Percentiles rank a stretch among this genome's conserved stretches.
These are phyloP conservation scores for Cinnamomum micranthum DNA, from an alignment of 164 flowering plant genomes.

Conservation along the genomic window DNA sequence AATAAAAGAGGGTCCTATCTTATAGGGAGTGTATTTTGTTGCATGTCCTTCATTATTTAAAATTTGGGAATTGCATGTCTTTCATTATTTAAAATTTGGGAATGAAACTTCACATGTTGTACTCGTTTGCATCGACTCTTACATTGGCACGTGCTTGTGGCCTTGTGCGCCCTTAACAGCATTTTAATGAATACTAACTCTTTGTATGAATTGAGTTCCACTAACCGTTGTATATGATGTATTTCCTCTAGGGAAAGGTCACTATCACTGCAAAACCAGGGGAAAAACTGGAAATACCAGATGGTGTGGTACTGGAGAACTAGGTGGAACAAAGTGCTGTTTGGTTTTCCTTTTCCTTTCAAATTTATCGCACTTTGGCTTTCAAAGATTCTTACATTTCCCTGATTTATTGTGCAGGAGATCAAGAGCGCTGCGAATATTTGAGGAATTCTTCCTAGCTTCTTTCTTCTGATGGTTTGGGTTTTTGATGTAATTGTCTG, in stretches of 20 bases:
- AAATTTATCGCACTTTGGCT: background rate
- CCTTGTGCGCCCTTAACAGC: too few relatives aligned
- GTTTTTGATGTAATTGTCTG: background rate
- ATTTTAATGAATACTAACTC: too few relatives aligned
- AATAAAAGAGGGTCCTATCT: too few relatives aligned
- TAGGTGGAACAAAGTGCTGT: constrained; percentile 43
- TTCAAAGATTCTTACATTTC: background rate
- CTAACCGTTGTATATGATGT: background rate
- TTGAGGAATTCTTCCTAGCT: constrained; percentile 14
- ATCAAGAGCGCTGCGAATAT: constrained; percentile 41
- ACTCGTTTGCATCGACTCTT: too few relatives aligned
- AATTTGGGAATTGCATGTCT: too few relatives aligned
- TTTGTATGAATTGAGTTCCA: too few relatives aligned
- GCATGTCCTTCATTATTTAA: too few relatives aligned
- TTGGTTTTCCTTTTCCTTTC: constrained; percentile 3
- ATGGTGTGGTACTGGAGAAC: constrained; percentile 43
- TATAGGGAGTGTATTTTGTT: too few relatives aligned
- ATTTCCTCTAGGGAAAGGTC: constrained; percentile 39
- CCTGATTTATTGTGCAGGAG: constrained; percentile 22
- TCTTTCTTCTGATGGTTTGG: background rate
- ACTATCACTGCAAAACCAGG: constrained; percentile 37
- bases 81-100: too few relatives aligned
- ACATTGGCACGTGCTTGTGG: too few relatives aligned
- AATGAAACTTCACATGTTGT: too few relatives aligned
- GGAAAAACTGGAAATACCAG: constrained; percentile 49